phyloP scores from a whole-genome alignment of 805 yeast genomes.

The Metschnikowia santaceciliae region DNA sequence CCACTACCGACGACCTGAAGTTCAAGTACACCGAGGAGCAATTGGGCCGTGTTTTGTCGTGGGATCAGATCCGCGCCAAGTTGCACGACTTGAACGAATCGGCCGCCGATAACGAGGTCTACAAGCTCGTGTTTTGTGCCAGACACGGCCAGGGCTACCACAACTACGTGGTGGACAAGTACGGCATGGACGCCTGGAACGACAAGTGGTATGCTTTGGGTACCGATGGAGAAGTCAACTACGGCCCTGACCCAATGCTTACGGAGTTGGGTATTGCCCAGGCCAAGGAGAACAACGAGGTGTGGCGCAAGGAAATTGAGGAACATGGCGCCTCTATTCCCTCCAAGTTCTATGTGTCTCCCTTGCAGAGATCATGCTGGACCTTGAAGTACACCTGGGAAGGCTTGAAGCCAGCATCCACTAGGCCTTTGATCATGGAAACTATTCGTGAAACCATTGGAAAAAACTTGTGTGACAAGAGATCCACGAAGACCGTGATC shows the following conservation, averaged over 20 bases:
- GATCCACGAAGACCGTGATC: constrained; percentile 41
- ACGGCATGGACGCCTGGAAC: constrained; percentile 58
- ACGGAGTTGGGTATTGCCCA: constrained; percentile 54
- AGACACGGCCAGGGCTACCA: constrained; percentile 74
- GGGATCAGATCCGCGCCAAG: constrained; percentile 35
- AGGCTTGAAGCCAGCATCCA: constrained; percentile 24
- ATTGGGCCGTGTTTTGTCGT: constrained; percentile 42
- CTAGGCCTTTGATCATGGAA: constrained; percentile 36
- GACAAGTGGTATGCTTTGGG: constrained; percentile 46
- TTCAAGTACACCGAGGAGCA: constrained; percentile 42
- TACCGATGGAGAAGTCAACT: constrained; percentile 52
- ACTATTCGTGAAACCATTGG: constrained; percentile 60
- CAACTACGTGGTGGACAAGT: constrained; percentile 50
- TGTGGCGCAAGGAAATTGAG: constrained; percentile 41
- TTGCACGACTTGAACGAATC: constrained; percentile 32
- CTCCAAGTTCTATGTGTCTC: constrained; percentile 52
- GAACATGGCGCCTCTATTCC: constrained; percentile 56
- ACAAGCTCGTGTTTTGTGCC: constrained; percentile 51
- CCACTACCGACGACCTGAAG: constrained; percentile 40
- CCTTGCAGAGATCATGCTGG: constrained; percentile 60
- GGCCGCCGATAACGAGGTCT: constrained; percentile 35
- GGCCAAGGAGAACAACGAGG: constrained; percentile 45
- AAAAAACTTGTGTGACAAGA: constrained; percentile 54
- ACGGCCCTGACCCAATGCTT: constrained; percentile 60
- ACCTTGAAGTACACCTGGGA: constrained; percentile 53